Base-by-base conservation (phyloP, 2,329 filamentous ascomycete genomes). In the Neoscytalidium dimidiatum region DNA sequence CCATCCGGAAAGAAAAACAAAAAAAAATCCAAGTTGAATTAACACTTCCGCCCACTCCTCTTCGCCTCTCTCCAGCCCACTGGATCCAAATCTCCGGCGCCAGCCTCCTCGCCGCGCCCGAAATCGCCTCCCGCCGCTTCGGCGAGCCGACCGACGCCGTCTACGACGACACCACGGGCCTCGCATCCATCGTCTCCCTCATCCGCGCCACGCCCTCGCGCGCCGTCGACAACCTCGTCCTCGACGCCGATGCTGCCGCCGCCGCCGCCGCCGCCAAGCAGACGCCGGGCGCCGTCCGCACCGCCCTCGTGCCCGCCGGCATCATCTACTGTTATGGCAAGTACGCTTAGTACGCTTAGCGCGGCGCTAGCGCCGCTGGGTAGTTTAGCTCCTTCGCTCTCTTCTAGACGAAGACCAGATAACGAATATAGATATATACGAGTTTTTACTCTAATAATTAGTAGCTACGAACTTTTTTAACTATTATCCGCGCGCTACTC, bases 181-280 rank as follows among this genome's bases (percentile, higher is more conserved):
- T 90, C 38, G 77, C 80, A 9, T 83, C 84, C 49, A 78, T 90
- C 38, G 78, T 85, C 1, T 80, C 71, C 8, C 71, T 90, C 0
- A 87, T 87, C 0, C 84, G 87, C 70, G 71, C 76, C 0, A 88
- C 83, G 11, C 71, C 82, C 26, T 90, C 92, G 76, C 85, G 89
- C 14, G 81, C 88, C 70, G 85, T 92, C 3, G 91, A 94, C 75
- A 85, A 88, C 72, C 82, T 91, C 23, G 83, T 92, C n/a, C 78
- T 90, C 0, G 78, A 74, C 0, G 80, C 82, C n/a, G n/a, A n/a
- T n/a, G n/a, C n/a, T n/a, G n/a, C n/a, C n/a, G n/a, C n/a, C n/a
- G n/a, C n/a, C n/a, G n/a, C n/a, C n/a, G n/a, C n/a, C 0, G 8
- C 35, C 9, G n/a, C 17, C 3, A 43, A 28, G 33, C n/a, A n/a